These are phyloP conservation scores for Lodderomyces beijingensis DNA, from an alignment of 1,139 yeast species.

Conservation along the genomic window DNA sequence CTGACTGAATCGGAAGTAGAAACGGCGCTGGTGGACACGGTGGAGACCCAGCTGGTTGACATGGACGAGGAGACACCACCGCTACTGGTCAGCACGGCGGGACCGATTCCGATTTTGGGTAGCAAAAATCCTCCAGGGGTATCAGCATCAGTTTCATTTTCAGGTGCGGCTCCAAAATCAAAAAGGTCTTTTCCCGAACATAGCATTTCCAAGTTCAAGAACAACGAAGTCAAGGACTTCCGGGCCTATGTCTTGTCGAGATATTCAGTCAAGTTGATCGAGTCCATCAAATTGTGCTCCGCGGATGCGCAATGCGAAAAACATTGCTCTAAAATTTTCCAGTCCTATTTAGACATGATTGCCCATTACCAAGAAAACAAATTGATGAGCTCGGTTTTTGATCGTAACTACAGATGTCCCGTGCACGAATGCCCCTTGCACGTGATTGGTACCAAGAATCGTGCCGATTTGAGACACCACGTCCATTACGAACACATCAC, in stretches of 20 bases:
- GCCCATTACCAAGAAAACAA: constrained; percentile 11
- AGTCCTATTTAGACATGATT: constrained; percentile 11
- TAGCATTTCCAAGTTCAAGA: neutral
- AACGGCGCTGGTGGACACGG: no score
- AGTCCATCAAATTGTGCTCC: constrained; percentile 10
- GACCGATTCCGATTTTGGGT: no score
- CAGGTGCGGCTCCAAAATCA: no score
- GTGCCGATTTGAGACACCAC: constrained; percentile 60
- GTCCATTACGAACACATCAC: constrained; percentile 50
- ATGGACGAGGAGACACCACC: no score
- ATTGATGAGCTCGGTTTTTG: constrained; percentile 4
- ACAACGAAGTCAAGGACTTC: neutral
- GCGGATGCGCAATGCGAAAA: constrained; percentile 10
- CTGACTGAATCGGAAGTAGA: no score
- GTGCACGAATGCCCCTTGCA: constrained; percentile 57
- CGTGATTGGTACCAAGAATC: constrained; percentile 54
- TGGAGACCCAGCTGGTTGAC: no score
- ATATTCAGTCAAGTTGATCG: constrained; percentile 7
- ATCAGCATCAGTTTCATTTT: no score
- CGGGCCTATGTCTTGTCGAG: constrained; percentile 7
- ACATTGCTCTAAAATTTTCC: constrained; percentile 11
- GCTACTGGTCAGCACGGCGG: no score
- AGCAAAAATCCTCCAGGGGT: no score
- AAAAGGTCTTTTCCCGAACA: constrained; percentile 2
- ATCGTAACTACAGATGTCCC: constrained; percentile 35